Conservation (phyloP, 108 stramenopile genomes). For the Seminavis robusta region DNA sequence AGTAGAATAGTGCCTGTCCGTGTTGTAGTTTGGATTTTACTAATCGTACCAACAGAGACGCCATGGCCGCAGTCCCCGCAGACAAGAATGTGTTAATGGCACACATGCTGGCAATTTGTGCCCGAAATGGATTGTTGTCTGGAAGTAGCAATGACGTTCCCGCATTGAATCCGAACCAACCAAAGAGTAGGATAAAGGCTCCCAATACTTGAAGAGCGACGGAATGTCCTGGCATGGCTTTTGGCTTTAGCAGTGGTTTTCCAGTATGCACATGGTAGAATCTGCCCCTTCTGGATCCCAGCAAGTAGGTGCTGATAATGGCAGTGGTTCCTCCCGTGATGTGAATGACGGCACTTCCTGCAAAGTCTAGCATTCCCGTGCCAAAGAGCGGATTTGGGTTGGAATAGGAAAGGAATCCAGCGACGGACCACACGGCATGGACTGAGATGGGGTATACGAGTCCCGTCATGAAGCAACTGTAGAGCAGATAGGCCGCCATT, state of each 20-base stretch:
- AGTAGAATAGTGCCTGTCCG: slow-evolving; percentile 63
- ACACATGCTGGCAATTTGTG: slow-evolving; percentile 51
- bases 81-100: slow-evolving; percentile 85
- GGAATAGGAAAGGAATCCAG: slow-evolving; percentile 51
- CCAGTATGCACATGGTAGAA: slow-evolving; percentile 78
- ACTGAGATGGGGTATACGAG: slow-evolving; percentile 80
- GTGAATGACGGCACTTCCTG: slow-evolving; percentile 91
- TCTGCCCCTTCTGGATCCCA: slow-evolving; percentile 84
- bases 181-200: slow-evolving; percentile 91
- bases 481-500: slow-evolving; percentile 69
- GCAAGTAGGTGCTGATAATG: slow-evolving; percentile 66
- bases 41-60: slow-evolving; percentile 55
- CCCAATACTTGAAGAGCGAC: slow-evolving; percentile 68
- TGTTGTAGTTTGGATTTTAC: slow-evolving; percentile 43
- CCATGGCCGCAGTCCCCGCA: slow-evolving; percentile 54
- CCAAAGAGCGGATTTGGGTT: slow-evolving; percentile 17
- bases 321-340: slow-evolving; percentile 87
- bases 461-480: slow-evolving; percentile 61
- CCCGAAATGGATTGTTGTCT: slow-evolving; percentile 6
- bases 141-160: slow-evolving; percentile 74
- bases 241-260: slow-evolving; percentile 51
- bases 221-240: slow-evolving; percentile 71
- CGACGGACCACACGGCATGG: slow-evolving; percentile 60
- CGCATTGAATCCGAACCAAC: slow-evolving; percentile 95
- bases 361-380: slow-evolving; percentile 87